Evolutionary conservation across 495 filamentous ascomycete genomes (phyloP).

Genomic region (Aspergillus avenaceus): DNA sequence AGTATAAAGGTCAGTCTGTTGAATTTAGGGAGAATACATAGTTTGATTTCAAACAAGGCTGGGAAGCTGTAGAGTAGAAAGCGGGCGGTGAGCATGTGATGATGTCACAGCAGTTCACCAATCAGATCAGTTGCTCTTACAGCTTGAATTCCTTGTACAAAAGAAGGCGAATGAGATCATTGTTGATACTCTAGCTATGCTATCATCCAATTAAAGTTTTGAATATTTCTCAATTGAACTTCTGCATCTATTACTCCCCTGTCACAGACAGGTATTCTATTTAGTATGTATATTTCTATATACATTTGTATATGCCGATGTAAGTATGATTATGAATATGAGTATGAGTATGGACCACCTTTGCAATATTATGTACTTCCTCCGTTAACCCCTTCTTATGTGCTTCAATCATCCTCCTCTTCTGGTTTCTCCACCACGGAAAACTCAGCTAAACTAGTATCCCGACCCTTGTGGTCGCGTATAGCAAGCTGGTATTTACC

Average conservation of each 20-base stretch:
- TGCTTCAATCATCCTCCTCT: constrained; percentile 22
- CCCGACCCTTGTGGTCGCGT: constrained; percentile 47
- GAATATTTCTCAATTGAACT: too few species aligned
- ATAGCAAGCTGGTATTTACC: constrained; percentile 73
- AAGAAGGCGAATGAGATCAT: too few species aligned
- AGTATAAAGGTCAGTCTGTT: not conserved
- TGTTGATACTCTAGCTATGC: too few species aligned
- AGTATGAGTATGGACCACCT: too few species aligned
- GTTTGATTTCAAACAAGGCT: not conserved
- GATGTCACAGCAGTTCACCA: constrained; percentile 24
- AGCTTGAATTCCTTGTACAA: too few species aligned
- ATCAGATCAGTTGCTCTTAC: not conserved
- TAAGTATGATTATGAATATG: too few species aligned
- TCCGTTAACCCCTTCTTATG: too few species aligned
- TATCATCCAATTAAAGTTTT: too few species aligned
- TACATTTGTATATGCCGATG: constrained; percentile 3
- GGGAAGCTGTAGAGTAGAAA: constrained; percentile 12
- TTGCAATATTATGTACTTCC: too few species aligned
- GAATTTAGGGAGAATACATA: not conserved
- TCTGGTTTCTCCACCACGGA: constrained; percentile 32
- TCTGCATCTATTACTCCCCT: too few species aligned
- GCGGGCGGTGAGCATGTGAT: constrained; percentile 31
- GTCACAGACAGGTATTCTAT: too few species aligned
- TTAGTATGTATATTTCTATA: too few species aligned
- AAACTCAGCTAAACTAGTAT: constrained; percentile 41